These are phyloP conservation scores for Cercospora sp. DNA, from an alignment of 2,329 filamentous ascomycete genomes.

Conservation along the genomic window DNA sequence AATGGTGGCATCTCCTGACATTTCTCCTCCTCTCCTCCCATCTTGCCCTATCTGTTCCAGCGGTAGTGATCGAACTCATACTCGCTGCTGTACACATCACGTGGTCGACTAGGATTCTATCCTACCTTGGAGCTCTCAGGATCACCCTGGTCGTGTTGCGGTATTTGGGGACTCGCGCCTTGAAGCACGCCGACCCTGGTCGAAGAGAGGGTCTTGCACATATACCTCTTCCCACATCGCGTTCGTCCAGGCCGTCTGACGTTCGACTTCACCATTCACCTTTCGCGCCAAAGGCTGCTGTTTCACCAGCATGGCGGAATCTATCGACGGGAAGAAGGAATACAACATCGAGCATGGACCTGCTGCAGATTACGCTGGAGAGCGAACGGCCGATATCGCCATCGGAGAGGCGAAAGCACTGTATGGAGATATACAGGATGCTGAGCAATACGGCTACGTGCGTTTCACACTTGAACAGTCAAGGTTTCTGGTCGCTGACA, in stretches of 20 bases:
- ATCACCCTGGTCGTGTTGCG: background rate
- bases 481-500: background rate
- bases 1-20: background rate
- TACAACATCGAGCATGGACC: conserved; percentile 12
- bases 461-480: background rate
- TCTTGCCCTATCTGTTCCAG: background rate
- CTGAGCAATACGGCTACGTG: conserved; percentile 39
- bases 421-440: conserved; percentile 54
- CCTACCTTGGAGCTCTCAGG: background rate
- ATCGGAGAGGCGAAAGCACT: conserved; percentile 53
- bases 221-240: background rate
- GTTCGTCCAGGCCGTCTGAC: background rate
- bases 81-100: background rate
- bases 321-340: conserved; percentile 13
- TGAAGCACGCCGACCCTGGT: background rate
- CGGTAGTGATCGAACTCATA: background rate
- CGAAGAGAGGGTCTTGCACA: background rate
- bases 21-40: background rate
- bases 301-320: conserved; percentile 17
- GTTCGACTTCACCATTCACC: background rate
- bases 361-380: conserved; percentile 4
- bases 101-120: background rate
- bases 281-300: background rate
- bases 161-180: background rate
- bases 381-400: conserved; percentile 21